Conservation (phyloP, 73 alveolate genomes). For the Stentor roeselii region DNA sequence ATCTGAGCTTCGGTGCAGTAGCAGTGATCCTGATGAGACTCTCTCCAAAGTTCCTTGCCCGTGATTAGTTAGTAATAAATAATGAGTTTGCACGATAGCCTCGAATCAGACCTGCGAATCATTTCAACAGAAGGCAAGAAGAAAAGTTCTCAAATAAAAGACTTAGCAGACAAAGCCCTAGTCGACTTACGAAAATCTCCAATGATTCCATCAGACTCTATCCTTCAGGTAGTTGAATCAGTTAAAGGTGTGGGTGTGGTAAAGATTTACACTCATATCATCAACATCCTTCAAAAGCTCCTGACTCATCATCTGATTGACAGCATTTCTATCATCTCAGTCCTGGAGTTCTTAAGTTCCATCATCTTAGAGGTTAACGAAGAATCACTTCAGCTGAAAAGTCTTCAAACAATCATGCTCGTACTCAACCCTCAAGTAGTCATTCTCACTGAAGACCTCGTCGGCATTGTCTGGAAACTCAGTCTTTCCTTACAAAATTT, state of each 20-base stretch:
- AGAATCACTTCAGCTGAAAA: slow-evolving; percentile 49
- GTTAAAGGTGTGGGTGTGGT: not conserved
- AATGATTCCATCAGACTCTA: not conserved
- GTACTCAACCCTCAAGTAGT: slow-evolving; percentile 53
- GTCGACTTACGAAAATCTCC: slow-evolving; percentile 7
- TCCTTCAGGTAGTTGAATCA: slow-evolving; percentile 4
- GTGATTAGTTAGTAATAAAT: slow-evolving; percentile 1
- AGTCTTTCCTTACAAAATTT: slow-evolving; percentile 23
- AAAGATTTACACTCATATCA: not conserved
- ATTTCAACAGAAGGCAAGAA: not conserved
- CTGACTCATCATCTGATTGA: slow-evolving; percentile 10
- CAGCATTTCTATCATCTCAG: slow-evolving; percentile 24
- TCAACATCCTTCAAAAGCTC: not conserved
- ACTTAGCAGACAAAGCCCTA: not conserved
- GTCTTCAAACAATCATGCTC: slow-evolving; percentile 48
- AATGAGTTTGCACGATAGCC: slow-evolving; percentile 10
- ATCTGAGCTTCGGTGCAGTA: not conserved
- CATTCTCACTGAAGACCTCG: slow-evolving; percentile 36
- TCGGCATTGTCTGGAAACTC: slow-evolving; percentile 2
- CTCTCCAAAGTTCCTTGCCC: not conserved
- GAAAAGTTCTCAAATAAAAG: not conserved
- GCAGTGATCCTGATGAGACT: not conserved
- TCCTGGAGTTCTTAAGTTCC: not conserved
- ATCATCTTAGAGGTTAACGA: slow-evolving; percentile 46
- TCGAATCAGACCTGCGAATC: not conserved